Base-by-base conservation (phyloP, 23 red algal species). In the Agarophyton chilense region DNA sequence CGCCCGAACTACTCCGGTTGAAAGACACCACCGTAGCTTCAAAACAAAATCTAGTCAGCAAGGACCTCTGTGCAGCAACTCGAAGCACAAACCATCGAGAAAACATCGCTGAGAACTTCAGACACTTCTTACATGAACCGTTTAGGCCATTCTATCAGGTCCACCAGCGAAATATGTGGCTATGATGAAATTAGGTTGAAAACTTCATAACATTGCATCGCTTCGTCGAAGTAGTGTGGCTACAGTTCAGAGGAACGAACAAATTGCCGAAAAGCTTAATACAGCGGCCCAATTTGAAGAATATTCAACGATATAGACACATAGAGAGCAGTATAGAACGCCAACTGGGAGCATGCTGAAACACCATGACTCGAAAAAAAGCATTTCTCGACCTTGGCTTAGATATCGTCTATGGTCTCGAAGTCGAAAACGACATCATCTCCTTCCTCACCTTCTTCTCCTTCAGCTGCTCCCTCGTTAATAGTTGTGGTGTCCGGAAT, bases 401-500 rank as follows among this genome's bases (percentile, higher is more conserved):
- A 94, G 55, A 93, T 94, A 70, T 95, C 97, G 36, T 95, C 97
- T 31, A 95, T 86, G 78, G 95, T 93, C 57, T 98, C 90, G 74
- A 96, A 93, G 33, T 99, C 97, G 52, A 99, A 99, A 33, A 86
- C 94, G 33, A 99, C 94, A 61, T 96, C 97, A 43, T 95, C 89
- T 53, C 82, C 94, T 14, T 93, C 95, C 61, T 94, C 90, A n/a
- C 77, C 81, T 39, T 55, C 83, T 39, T 89, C 92, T 33, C 84
- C 92, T 25, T 87, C 92, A 35, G 51, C 80, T 1, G 87, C 61
- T 38, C 67, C 82, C 35, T 99, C 97, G 54, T 96, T 94, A 36
- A 99, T 89, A 4, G 86, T 90, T 21, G 93, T 94, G 25, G 93
- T 96, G 45, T 99, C 97, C 25, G 97, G 97, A 67, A 99, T 95